Conservation (phyloP, 768 basidiomycete genomes). For the Leccinum variicolor region DNA sequence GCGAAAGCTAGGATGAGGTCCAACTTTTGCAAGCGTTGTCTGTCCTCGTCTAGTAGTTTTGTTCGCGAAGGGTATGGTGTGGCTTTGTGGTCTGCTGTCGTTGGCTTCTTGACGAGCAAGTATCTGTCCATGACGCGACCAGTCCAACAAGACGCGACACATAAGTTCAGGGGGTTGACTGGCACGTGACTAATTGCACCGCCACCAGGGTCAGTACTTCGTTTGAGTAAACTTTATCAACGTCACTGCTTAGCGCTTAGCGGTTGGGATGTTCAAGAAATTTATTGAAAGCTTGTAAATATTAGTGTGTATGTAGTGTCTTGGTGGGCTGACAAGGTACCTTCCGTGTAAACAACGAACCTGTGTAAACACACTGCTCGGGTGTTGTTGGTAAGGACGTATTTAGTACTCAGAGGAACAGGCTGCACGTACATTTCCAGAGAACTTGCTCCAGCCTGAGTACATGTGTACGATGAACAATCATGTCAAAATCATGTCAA, state of each 20-base stretch:
- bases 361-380: neutral
- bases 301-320: too few relatives aligned
- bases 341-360: neutral
- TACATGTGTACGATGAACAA: neutral
- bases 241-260: too few relatives aligned
- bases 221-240: too few relatives aligned
- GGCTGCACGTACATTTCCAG: neutral
- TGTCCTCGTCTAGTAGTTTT: slow-evolving; percentile 16
- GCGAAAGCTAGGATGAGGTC: neutral
- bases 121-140: slow-evolving; percentile 23
- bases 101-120: slow-evolving; percentile 24
- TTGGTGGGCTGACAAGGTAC: too few relatives aligned
- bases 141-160: neutral
- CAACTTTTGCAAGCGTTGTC: slow-evolving; percentile 15
- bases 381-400: neutral
- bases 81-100: neutral
- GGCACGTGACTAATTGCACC: slow-evolving; percentile 9
- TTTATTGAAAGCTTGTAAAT: neutral
- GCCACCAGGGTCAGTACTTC: neutral
- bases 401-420: neutral
- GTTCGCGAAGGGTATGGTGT: slow-evolving; percentile 10
- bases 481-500: neutral
- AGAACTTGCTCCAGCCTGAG: neutral
- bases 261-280: too few relatives aligned
- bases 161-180: slow-evolving; percentile 7